These are phyloP conservation scores for Plasmodium gonderi DNA, from an alignment of 169 alveolate species.

Conservation along the genomic window DNA sequence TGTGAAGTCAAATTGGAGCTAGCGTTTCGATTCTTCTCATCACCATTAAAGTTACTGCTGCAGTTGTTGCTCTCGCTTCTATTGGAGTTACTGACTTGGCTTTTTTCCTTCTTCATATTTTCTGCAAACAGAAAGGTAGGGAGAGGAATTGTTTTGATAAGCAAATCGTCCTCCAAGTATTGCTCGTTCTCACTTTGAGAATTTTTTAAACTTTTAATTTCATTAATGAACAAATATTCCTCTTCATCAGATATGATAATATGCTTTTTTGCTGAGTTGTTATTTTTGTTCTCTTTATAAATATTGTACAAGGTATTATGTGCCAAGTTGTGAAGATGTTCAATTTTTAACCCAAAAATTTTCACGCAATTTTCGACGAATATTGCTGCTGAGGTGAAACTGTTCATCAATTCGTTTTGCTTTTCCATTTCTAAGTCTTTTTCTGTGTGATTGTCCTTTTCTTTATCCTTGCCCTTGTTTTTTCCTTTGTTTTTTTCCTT, in stretches of 20 bases:
- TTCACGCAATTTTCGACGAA: slow-evolving; percentile 72
- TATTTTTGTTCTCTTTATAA: slow-evolving; percentile 34
- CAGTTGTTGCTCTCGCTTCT: not conserved
- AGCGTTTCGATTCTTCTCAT: too few relatives aligned
- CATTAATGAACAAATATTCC: slow-evolving; percentile 60
- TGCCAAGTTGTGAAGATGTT: slow-evolving; percentile 63
- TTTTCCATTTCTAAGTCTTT: too few relatives aligned
- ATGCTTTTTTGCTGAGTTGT: slow-evolving; percentile 8
- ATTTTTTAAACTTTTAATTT: slow-evolving; percentile 37
- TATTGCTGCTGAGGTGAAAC: slow-evolving; percentile 69
- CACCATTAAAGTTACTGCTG: too few relatives aligned
- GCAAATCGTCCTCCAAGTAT: slow-evolving; percentile 26
- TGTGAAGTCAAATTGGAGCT: too few relatives aligned
- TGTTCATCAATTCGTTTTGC: too few relatives aligned
- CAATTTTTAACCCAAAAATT: slow-evolving; percentile 63
- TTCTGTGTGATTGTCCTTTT: not conserved
- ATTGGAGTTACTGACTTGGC: not conserved
- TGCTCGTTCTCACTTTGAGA: slow-evolving; percentile 1
- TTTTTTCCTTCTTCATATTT: slow-evolving; percentile 23
- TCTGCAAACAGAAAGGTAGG: slow-evolving; percentile 60
- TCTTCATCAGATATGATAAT: slow-evolving; percentile 31
- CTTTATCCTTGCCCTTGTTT: not conserved
- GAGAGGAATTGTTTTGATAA: slow-evolving; percentile 54
- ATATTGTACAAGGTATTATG: slow-evolving; percentile 66
- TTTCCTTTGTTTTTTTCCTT: not conserved